Base-by-base conservation (phyloP, 2,329 filamentous ascomycete genomes). In the Fusarium bulbicola region DNA sequence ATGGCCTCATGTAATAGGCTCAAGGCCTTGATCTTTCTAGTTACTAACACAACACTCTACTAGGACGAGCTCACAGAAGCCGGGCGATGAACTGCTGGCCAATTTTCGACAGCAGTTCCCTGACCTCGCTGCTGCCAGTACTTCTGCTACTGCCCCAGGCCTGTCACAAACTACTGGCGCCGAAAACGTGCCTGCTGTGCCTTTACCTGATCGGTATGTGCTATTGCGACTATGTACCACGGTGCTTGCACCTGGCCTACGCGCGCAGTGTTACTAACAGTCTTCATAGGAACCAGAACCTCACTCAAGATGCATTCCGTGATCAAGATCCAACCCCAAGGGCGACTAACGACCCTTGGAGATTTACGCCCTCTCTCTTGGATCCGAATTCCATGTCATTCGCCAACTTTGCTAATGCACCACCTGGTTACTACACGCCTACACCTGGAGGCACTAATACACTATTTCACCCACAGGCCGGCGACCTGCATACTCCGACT, bases 341-440 rank as follows among this genome's bases (percentile, higher is more conserved):
- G 80, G 92, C 91, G 24, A 89, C 92, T 46, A 91, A 92, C 78
- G 95, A 98, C 76, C 91, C 89, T 76, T 96, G 95, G 91, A 90
- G 93, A 74, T 95, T 97, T 79, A 97, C 95, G 6, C 94, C 95
- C 8, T 96, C 95, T 28, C 86, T 97, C 64, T 88, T 98, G 79
- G 95, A 98, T 79, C 91, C 94, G 24, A 94, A 92, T 81, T 93
- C 93, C 36, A 94, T 94, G 80, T 90, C 91, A 30, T 98, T 97
- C 82, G 88, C 90, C 67, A 87, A 88, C 63, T 95, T 97, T 79
- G 91, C 92, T 73, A 94, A 93, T 81, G 93, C 95, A 73, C 89
- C 92, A 50, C 89, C 93, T 21, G 93, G 92, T 20, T 96, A 96
- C 82, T 98, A 97, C 82, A 95, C 94, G 13, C 93, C 95, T 5